Conservation (phyloP, 2,329 filamentous ascomycete species). For the Raffaelea arxii region DNA sequence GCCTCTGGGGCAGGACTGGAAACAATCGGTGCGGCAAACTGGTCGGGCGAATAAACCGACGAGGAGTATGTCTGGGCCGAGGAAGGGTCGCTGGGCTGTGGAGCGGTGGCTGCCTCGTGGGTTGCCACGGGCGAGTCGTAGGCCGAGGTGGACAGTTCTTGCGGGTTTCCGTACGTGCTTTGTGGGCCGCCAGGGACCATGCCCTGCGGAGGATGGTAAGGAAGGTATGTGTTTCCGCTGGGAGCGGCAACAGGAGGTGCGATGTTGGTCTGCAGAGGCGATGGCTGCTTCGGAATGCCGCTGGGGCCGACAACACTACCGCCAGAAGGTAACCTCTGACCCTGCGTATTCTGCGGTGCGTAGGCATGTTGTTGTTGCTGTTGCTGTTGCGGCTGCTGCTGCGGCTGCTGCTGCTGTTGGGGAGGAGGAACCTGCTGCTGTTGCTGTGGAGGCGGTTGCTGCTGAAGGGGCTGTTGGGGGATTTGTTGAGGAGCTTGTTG, state of each 20-base stretch:
- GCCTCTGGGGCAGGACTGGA: slow-evolving; percentile 18
- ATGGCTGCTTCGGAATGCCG: slow-evolving; percentile 27
- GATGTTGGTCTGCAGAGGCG: slow-evolving; percentile 38
- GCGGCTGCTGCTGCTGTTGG: slow-evolving; percentile 11
- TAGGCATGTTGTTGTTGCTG: slow-evolving; percentile 22
- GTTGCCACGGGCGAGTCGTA: slow-evolving; percentile 64
- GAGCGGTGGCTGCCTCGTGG: slow-evolving; percentile 41
- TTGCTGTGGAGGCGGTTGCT: slow-evolving; percentile 20
- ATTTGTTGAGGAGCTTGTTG: slow-evolving; percentile 1
- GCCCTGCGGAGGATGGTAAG: slow-evolving; percentile 26
- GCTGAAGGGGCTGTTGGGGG: slow-evolving; percentile 11
- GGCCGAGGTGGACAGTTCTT: slow-evolving; percentile 68
- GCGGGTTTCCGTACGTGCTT: slow-evolving; percentile 61
- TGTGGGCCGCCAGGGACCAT: slow-evolving; percentile 43
- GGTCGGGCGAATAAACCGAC: slow-evolving; percentile 39
- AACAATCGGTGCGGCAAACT: slow-evolving; percentile 20
- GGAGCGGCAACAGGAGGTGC: slow-evolving; percentile 34
- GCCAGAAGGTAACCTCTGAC: slow-evolving; percentile 36
- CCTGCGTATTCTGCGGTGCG: slow-evolving; percentile 38
- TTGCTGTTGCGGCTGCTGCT: slow-evolving; percentile 26
- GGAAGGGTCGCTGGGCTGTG: slow-evolving; percentile 20
- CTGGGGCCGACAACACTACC: slow-evolving; percentile 17
- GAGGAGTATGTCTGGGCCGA: slow-evolving; percentile 34
- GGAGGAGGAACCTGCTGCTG: not conserved
- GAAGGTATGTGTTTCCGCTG: slow-evolving; percentile 36